Evolutionary conservation across 352 stramenopile genomes (phyloP).

Genomic region (Globisporangium echinulatum): DNA sequence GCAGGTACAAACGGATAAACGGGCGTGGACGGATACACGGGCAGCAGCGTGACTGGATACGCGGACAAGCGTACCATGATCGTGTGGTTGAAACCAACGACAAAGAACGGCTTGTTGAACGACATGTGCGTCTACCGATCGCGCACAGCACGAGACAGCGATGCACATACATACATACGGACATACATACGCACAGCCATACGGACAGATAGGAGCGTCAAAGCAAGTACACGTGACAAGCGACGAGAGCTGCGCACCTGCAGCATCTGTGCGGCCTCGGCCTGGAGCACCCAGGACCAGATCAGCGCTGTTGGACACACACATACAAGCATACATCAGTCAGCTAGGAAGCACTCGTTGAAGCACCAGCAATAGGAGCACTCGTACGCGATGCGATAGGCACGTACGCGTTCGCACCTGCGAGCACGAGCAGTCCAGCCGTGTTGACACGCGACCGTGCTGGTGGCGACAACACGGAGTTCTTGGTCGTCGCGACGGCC

Average conservation of each 20-base stretch:
- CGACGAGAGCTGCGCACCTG: neutral
- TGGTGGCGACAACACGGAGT: neutral
- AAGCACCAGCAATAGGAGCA: neutral
- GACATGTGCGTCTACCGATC: neutral
- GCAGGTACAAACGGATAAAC: no score
- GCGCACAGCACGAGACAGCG: no score
- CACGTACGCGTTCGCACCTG: no score
- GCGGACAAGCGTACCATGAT: constrained; percentile 2
- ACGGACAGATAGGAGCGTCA: neutral
- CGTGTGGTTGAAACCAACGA: constrained; percentile 3
- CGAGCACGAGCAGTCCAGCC: neutral
- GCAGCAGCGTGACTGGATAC: no score
- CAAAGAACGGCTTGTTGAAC: constrained; percentile 4
- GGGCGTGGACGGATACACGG: no score
- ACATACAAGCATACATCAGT: neutral
- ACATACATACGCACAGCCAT: no score
- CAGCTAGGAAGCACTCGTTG: constrained; percentile 1
- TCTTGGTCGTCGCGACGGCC: neutral
- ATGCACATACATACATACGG: no score
- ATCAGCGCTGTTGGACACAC: neutral
- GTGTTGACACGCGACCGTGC: neutral
- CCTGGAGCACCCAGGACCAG: constrained; percentile 3
- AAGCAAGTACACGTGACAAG: neutral
- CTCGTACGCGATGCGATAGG: neutral
- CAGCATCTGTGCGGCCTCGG: neutral